Conservation (phyloP, 495 filamentous ascomycete species). For the Aspergillus avenaceus region DNA sequence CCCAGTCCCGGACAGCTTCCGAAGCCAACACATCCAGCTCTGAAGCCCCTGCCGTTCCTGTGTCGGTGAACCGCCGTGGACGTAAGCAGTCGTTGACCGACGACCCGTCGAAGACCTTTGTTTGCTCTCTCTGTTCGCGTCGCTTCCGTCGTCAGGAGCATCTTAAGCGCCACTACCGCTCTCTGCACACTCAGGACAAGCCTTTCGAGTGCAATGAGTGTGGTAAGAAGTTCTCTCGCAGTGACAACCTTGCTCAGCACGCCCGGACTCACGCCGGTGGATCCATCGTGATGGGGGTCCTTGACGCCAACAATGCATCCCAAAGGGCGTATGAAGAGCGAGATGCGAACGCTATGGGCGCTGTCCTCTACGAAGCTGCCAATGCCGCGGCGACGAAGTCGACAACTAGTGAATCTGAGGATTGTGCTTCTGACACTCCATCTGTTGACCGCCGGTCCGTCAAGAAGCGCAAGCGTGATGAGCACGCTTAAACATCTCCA, state of each 20-base stretch:
- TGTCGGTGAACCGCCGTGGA: slow-evolving; percentile 83
- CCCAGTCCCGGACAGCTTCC: slow-evolving; percentile 15
- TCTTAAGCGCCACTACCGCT: slow-evolving; percentile 97
- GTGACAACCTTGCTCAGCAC: slow-evolving; percentile 95
- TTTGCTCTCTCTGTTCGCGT: slow-evolving; percentile 90
- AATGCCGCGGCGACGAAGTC: slow-evolving; percentile 56
- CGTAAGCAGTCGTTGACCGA: slow-evolving; percentile 98
- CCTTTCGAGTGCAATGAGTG: slow-evolving; percentile 96
- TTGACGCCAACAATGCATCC: slow-evolving; percentile 60
- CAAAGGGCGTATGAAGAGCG: slow-evolving; percentile 45
- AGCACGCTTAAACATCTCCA: slow-evolving; percentile 28
- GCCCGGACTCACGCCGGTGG: slow-evolving; percentile 88
- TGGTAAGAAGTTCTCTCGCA: slow-evolving; percentile 98
- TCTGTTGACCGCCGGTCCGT: slow-evolving; percentile 44
- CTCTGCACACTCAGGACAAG: slow-evolving; percentile 97
- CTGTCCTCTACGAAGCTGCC: slow-evolving; percentile 72
- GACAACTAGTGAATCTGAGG: slow-evolving; percentile 51
- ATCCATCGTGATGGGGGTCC: slow-evolving; percentile 82
- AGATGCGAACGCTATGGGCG: slow-evolving; percentile 61
- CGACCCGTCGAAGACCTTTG: slow-evolving; percentile 97
- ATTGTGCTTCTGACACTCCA: slow-evolving; percentile 38
- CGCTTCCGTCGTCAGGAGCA: slow-evolving; percentile 99
- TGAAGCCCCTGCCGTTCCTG: slow-evolving; percentile 42
- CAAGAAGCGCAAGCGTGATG: slow-evolving; percentile 78
- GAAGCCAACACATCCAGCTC: slow-evolving; percentile 20